These are phyloP conservation scores for Arthrinium phaeospermum DNA, from an alignment of 2,329 filamentous ascomycete species.

Conservation along the genomic window DNA sequence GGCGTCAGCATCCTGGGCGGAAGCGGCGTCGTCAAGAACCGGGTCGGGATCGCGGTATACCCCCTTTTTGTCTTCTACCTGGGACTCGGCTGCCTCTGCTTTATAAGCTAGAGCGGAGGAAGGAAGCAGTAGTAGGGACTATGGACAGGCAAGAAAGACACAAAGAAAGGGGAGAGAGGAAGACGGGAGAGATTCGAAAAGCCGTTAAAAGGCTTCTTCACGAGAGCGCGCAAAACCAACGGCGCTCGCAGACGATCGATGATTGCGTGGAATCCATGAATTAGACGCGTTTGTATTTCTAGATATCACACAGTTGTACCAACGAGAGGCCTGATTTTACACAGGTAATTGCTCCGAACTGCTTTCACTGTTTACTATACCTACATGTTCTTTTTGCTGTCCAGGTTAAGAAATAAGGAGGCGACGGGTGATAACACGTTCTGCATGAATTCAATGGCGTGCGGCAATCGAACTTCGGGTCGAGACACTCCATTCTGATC, in stretches of 20 bases:
- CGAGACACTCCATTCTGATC: not conserved
- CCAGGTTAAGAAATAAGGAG: not conserved
- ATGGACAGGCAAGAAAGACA: not conserved
- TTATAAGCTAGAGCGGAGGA: conserved; percentile 76
- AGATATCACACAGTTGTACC: not conserved
- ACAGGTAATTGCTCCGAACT: not conserved
- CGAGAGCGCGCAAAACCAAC: not conserved
- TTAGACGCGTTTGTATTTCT: conserved; percentile 12
- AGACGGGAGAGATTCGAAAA: not conserved
- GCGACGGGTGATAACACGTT: not conserved
- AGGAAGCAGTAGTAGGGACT: not conserved
- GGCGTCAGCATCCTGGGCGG: conserved; percentile 95
- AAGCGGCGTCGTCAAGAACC: conserved; percentile 93
- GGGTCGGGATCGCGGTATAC: conserved; percentile 92
- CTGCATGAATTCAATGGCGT: not conserved
- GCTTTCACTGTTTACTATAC: not conserved
- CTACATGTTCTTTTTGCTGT: not conserved
- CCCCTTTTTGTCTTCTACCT: conserved; percentile 96
- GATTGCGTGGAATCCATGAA: not conserved
- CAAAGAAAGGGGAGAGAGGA: not conserved
- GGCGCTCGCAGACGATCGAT: not conserved
- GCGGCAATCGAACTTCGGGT: not conserved
- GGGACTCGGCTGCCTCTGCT: conserved; percentile 91
- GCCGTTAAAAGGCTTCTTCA: not conserved
- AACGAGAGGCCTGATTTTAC: not conserved